A percentile compares a stretch with the other conserved stretches of the same genome.
Conservation (phyloP, 192 early-diverging fungal species). For the Allomyces arbusculus region DNA sequence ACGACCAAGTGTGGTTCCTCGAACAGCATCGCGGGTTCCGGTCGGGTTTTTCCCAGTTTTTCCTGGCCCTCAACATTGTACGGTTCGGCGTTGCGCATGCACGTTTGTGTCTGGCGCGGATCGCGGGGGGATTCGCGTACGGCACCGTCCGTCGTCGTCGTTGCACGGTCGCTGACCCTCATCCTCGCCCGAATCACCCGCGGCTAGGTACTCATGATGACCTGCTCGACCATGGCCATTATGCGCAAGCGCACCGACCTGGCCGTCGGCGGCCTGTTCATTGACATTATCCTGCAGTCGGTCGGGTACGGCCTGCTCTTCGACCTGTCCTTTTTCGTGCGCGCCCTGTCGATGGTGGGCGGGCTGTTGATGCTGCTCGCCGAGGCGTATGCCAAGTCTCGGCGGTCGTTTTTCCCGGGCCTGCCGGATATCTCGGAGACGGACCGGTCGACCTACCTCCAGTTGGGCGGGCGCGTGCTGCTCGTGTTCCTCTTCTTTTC, state of each 20-base stretch:
- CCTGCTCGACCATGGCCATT: constrained; percentile 65
- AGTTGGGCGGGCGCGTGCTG: constrained; percentile 76
- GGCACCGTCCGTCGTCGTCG: no score
- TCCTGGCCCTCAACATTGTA: constrained; percentile 58
- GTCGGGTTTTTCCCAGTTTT: constrained; percentile 61
- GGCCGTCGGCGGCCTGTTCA: constrained; percentile 62
- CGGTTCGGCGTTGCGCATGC: constrained; percentile 4
- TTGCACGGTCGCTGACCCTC: no score
- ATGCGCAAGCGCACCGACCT: constrained; percentile 56
- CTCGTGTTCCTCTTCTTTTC: constrained; percentile 82
- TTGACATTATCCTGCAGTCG: constrained; percentile 66
- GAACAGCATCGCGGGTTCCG: constrained; percentile 61
- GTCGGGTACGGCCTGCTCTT: constrained; percentile 89
- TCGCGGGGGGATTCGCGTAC: no score
- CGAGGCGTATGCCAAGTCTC: constrained; percentile 43
- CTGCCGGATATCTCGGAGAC: constrained; percentile 67
- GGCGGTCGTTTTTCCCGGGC: constrained; percentile 63
- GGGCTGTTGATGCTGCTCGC: constrained; percentile 88
- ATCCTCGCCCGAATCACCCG: not conserved
- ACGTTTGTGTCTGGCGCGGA: no score
- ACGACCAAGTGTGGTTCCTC: constrained; percentile 71
- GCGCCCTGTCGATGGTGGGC: constrained; percentile 80
- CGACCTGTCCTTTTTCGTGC: constrained; percentile 71
- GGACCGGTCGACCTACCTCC: constrained; percentile 72
- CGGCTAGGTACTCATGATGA: constrained; percentile 40